Evolutionary conservation across 176 grass and related monocot species (phyloP), one percentile per base, ranked within the genome.

Genomic region (Cymbopogon citratus): DNA sequence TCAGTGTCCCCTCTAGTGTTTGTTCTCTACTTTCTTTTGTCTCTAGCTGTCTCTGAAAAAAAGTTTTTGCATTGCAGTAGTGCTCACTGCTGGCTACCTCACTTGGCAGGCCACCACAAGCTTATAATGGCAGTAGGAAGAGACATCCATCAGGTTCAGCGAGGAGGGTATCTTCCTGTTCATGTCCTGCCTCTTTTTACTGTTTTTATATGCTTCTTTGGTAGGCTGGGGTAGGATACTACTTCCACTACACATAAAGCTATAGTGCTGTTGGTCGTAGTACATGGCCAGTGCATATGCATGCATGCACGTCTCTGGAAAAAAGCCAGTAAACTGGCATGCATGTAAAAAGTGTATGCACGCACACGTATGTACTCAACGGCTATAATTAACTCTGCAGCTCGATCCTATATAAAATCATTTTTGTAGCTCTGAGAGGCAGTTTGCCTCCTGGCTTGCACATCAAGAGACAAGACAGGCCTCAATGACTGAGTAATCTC

Each of bases 31-130:
- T 77, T 78, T 76, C 38, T 60, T 80, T 90, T 95, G 87, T 94
- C 92, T 90, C 81, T 87, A 73, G 92, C 92, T 90, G 83, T 91
- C 89, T 86, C 80, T 85, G 78, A 82, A 82, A 74, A 84, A 88
- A 63, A 19, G 19, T 25, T 74, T 74, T 73, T 29, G 41, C 41
- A 73, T 69, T 73, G 72, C 12, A 60, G 62, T 70, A 78, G 76
- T 83, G 88, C 87, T 86, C 79, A 69, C 79, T 90, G 79, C 80
- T 70, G 28, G 40, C 46, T 78, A 80, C 83, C 71, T 82, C 88
- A 79, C 51, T 89, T 40, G 76, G 63, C 63, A 80, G 71, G 41
- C 75, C 84, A 73, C 72, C 75, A 73, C 72, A 87, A 82, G 52
- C 79, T 73, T 82, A 79, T 86, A 83, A 83, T 82, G 38, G 48